Conservation (phyloP, 1,284 basidiomycete species). For the Boletus smithii region DNA sequence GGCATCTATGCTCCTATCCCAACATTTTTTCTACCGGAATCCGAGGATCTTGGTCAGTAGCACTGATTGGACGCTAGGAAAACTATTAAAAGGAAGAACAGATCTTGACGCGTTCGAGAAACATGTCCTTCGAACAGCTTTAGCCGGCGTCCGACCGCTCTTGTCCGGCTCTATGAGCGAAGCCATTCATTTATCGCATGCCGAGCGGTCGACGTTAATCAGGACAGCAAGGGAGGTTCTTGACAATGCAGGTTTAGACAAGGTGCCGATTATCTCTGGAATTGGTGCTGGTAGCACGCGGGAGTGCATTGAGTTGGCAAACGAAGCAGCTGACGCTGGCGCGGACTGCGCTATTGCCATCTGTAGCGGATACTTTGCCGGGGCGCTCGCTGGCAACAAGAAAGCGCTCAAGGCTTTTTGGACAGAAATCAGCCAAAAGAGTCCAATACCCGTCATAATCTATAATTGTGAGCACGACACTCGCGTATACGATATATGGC, state of each 20-base stretch:
- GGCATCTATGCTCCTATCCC: slow-evolving; percentile 86
- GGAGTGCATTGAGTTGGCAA: slow-evolving; percentile 71
- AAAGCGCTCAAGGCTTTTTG: slow-evolving; percentile 78
- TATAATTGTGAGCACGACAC: slow-evolving; percentile 75
- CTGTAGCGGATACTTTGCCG: slow-evolving; percentile 81
- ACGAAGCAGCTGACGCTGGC: slow-evolving; percentile 75
- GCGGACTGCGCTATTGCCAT: slow-evolving; percentile 87
- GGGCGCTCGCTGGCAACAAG: slow-evolving; percentile 58
- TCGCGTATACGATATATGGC: neutral
- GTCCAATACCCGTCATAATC: slow-evolving; percentile 83
- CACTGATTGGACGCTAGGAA: neutral
- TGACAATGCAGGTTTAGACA: slow-evolving; percentile 57
- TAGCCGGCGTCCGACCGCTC: slow-evolving; percentile 73
- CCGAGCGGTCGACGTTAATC: slow-evolving; percentile 71
- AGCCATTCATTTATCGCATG: slow-evolving; percentile 74
- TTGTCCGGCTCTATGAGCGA: slow-evolving; percentile 84
- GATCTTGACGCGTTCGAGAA: slow-evolving; percentile 70
- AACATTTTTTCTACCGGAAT: slow-evolving; percentile 73
- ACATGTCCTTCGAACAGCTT: slow-evolving; percentile 71
- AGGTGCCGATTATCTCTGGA: slow-evolving; percentile 76
- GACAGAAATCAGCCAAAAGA: slow-evolving; percentile 70
- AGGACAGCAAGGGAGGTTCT: slow-evolving; percentile 68
- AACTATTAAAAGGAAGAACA: slow-evolving; percentile 30
- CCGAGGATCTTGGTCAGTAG: slow-evolving; percentile 77
- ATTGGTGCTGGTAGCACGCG: slow-evolving; percentile 81